Conservation (phyloP, 2,329 filamentous ascomycete species). For the Pyricularia grisea region DNA sequence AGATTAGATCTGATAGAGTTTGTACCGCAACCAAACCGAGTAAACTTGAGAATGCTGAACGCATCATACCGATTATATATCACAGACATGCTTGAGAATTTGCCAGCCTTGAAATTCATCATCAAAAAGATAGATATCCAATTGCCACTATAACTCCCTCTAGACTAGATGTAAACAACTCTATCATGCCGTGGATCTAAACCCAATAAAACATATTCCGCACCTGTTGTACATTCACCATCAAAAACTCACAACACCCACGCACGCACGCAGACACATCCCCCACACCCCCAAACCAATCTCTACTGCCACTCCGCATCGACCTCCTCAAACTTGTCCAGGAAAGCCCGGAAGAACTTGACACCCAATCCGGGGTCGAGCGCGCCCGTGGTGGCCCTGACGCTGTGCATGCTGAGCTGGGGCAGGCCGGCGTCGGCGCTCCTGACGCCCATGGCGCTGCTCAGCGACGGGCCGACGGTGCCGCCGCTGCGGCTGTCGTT, state of each 20-base stretch:
- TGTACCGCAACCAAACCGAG: no score
- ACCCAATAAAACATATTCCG: not conserved
- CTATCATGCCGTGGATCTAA: not conserved
- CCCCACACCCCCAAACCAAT: not conserved
- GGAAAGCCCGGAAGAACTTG: slow-evolving; percentile 80
- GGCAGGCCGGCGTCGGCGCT: slow-evolving; percentile 83
- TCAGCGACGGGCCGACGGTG: slow-evolving; percentile 90
- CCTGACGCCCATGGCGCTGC: slow-evolving; percentile 68
- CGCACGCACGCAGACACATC: not conserved
- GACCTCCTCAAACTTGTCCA: slow-evolving; percentile 77
- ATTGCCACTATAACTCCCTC: not conserved
- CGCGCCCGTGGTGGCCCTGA: slow-evolving; percentile 78
- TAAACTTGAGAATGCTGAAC: no score
- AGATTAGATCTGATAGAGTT: no score
- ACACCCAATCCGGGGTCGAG: slow-evolving; percentile 83
- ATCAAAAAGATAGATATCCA: not conserved
- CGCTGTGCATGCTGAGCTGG: slow-evolving; percentile 89
- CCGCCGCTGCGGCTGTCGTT: slow-evolving; percentile 87
- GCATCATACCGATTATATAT: no score
- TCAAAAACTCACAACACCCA: not conserved
- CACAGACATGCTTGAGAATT: no score
- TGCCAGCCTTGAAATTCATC: not conserved
- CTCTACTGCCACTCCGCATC: slow-evolving; percentile 60
- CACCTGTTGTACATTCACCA: not conserved
- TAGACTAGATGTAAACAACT: not conserved